Evolutionary conservation across 1,139 yeast species (phyloP).

Genomic region (Debaryomyces sp.): DNA sequence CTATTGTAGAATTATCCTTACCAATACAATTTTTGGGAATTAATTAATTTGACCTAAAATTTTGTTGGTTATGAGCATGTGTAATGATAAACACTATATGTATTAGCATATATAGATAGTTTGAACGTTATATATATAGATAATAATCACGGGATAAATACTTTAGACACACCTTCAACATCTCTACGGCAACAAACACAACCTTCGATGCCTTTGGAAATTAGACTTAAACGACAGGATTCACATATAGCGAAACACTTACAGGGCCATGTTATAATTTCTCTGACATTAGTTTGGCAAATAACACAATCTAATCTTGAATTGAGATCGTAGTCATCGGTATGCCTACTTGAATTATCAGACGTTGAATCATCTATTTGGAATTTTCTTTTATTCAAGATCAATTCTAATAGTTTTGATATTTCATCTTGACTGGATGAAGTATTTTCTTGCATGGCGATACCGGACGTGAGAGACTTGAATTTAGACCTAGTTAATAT

Average conservation of each 20-base stretch:
- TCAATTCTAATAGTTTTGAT: slow-evolving; percentile 24
- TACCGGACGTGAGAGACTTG: slow-evolving; percentile 16
- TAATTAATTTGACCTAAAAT: background rate
- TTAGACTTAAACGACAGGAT: slow-evolving; percentile 75
- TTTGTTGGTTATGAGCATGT: background rate
- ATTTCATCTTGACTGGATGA: slow-evolving; percentile 22
- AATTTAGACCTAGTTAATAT: slow-evolving; percentile 48
- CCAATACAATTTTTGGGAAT: background rate
- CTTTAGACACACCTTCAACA: slow-evolving; percentile 59
- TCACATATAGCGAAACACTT: slow-evolving; percentile 88
- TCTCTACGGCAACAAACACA: slow-evolving; percentile 85
- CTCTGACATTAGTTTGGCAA: slow-evolving; percentile 75
- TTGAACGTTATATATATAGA: background rate
- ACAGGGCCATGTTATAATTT: slow-evolving; percentile 91
- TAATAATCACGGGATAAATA: slow-evolving; percentile 60
- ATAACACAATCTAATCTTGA: slow-evolving; percentile 65
- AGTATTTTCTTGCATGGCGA: background rate
- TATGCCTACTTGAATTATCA: background rate
- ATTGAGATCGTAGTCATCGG: slow-evolving; percentile 17
- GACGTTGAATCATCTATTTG: slow-evolving; percentile 8
- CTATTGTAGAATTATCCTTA: background rate
- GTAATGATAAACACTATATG: background rate
- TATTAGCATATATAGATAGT: background rate
- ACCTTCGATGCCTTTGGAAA: slow-evolving; percentile 70
- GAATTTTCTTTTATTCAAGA: slow-evolving; percentile 19